Evolutionary conservation across 768 basidiomycete species (phyloP), one percentile per base, ranked within the genome.

Genomic region (Psilocybe subaeruginosa): DNA sequence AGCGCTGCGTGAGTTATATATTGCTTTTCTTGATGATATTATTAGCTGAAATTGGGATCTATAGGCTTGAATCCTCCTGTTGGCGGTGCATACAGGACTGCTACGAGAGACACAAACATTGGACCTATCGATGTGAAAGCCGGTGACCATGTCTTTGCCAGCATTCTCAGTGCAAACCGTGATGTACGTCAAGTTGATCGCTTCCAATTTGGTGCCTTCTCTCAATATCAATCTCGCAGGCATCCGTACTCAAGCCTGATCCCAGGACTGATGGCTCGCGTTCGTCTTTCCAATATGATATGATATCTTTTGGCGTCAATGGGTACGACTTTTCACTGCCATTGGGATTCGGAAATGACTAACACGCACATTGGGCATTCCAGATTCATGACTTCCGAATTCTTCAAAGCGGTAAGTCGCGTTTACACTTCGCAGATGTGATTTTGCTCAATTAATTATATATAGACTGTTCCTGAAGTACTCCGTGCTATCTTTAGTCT

Each of bases 401-500:
- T 82, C 69, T 77, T 82, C 53, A 73, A 80, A 60, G 61, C 72
- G 12, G 79, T 78, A 60, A 69, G 76, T 54, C 39, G 23, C 11
- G n/a, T 35, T 7, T 8, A 29, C 4, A 41, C 12, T 19, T 12
- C 19, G 17, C 43, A 47, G 6, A 8, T 4, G 33, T 35, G 23
- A 19, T n/a, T 46, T 37, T 30, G 23, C 47, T 35, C 27, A 31
- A 45, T 49, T 19, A 11, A 53, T 8, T 19, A 17, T 33, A 14
- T 52, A 8, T 57, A 84, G 82, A 77, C 80, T 30, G 79, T 78
- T 3, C 77, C 83, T 29, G 69, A 70, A 30, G 74, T 83, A 23
- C 64, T 88, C 19, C 72, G 76, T 2, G 73, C 71, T 5, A 77
- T 88, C 45, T 79, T 86, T 59, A 72, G 72, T 33, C 70, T 84